These are phyloP conservation scores for Heritiera fomes DNA, from an alignment of 345 rosid genomes.

Conservation along the genomic window DNA sequence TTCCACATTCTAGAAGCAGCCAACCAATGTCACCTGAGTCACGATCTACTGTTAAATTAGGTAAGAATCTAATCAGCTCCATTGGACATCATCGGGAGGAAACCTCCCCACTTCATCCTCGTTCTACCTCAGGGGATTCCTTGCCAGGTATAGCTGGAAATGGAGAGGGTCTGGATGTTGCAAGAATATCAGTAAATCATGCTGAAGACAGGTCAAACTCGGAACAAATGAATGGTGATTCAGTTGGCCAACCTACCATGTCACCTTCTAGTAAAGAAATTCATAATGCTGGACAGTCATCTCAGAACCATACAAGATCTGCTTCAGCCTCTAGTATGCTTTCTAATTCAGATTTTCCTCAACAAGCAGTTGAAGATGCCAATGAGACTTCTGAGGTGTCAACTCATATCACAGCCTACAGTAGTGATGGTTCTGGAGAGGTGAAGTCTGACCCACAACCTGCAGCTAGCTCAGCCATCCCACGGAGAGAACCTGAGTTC, in stretches of 20 bases:
- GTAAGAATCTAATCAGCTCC: conserved; percentile 39
- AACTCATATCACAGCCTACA: conserved; percentile 54
- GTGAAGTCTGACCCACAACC: conserved; percentile 51
- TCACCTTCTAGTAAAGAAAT: conserved; percentile 55
- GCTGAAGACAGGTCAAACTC: conserved; percentile 56
- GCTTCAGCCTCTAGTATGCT: conserved; percentile 54
- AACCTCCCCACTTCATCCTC: conserved; percentile 57
- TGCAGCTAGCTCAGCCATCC: conserved; percentile 37
- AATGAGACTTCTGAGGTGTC: conserved; percentile 61
- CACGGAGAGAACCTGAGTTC: conserved; percentile 56
- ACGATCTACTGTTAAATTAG: conserved; percentile 44
- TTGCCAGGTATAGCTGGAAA: conserved; percentile 49
- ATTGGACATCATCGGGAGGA: conserved; percentile 43
- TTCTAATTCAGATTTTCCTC: conserved; percentile 50
- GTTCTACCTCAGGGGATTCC: conserved; percentile 56
- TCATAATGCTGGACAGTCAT: conserved; percentile 43
- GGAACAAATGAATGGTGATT: conserved; percentile 49
- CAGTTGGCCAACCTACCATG: conserved; percentile 42
- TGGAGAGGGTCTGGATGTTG: conserved; percentile 50
- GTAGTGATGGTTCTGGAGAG: conserved; percentile 81
- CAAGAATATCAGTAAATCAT: conserved; percentile 46
- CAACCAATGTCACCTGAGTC: conserved; percentile 52
- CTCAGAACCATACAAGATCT: conserved; percentile 56
- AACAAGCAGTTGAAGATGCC: conserved; percentile 45
- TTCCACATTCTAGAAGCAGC: conserved; percentile 37